Evolutionary conservation across 805 yeast species (phyloP).

Genomic region (Yarrowia deformans): DNA sequence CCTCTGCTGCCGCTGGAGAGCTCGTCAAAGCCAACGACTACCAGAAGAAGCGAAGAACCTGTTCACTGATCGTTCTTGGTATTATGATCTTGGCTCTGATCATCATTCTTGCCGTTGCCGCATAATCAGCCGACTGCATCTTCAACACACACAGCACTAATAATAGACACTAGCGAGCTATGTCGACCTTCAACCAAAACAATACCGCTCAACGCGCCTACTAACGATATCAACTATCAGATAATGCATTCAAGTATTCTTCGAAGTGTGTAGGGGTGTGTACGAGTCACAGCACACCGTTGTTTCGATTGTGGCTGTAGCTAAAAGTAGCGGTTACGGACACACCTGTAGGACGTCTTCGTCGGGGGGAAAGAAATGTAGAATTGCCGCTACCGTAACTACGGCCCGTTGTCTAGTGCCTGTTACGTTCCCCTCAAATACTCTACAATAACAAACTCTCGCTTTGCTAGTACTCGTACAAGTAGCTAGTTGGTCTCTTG

Average conservation of each 20-base stretch:
- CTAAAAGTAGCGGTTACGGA: too few relatives aligned
- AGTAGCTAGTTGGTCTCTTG: too few relatives aligned
- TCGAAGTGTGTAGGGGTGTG: background rate
- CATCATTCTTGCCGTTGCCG: slow-evolving; percentile 54
- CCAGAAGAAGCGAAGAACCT: slow-evolving; percentile 71
- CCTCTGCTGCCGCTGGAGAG: slow-evolving; percentile 74
- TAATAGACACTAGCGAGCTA: background rate
- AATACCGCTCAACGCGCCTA: slow-evolving; percentile 32
- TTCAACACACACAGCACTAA: slow-evolving; percentile 7
- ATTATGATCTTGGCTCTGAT: slow-evolving; percentile 67
- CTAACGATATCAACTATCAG: slow-evolving; percentile 39
- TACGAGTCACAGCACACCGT: too few relatives aligned
- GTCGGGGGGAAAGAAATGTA: too few relatives aligned
- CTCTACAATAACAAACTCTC: too few relatives aligned
- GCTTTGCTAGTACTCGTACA: too few relatives aligned
- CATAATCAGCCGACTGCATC: slow-evolving; percentile 1
- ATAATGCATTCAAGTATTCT: slow-evolving; percentile 21
- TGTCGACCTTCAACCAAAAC: slow-evolving; percentile 17
- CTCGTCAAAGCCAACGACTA: slow-evolving; percentile 75
- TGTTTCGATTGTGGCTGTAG: too few relatives aligned
- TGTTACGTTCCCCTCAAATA: too few relatives aligned
- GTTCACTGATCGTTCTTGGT: slow-evolving; percentile 72
- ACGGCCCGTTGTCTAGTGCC: too few relatives aligned
- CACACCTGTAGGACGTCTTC: too few relatives aligned
- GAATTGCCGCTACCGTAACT: too few relatives aligned